Percentiles rank a stretch among this genome's conserved stretches.
phyloP scores from a whole-genome alignment of 805 yeast species.

The Candida silvicultrix region DNA sequence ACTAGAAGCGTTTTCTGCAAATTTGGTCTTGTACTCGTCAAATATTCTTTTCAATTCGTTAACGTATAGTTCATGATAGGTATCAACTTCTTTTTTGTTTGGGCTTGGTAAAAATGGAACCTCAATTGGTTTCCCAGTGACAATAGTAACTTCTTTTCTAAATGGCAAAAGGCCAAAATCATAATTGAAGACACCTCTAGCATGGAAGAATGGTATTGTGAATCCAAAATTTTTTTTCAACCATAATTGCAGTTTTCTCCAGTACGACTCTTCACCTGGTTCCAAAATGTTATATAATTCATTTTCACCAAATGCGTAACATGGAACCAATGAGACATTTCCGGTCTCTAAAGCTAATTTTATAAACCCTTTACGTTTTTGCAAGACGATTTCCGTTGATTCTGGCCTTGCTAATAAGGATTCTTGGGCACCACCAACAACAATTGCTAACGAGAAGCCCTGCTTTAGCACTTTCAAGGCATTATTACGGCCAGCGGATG shows the following conservation, averaged over 20 bases:
- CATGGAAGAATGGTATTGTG: slow-evolving; percentile 87
- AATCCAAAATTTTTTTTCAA: slow-evolving; percentile 69
- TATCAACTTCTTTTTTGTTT: slow-evolving; percentile 45
- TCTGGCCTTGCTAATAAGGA: slow-evolving; percentile 62
- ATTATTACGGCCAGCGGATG: slow-evolving; percentile 75
- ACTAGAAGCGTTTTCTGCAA: slow-evolving; percentile 11
- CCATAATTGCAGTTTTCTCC: slow-evolving; percentile 59
- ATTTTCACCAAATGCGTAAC: slow-evolving; percentile 87
- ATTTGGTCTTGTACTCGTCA: slow-evolving; percentile 57
- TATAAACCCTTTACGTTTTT: slow-evolving; percentile 82
- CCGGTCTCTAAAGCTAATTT: slow-evolving; percentile 79
- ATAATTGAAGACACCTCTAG: slow-evolving; percentile 87
- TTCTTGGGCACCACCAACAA: slow-evolving; percentile 95
- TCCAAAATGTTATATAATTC: slow-evolving; percentile 47
- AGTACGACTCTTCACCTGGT: slow-evolving; percentile 37
- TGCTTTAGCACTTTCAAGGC: slow-evolving; percentile 56
- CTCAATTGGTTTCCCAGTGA: slow-evolving; percentile 62
- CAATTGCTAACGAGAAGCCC: slow-evolving; percentile 77
- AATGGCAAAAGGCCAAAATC: slow-evolving; percentile 90
- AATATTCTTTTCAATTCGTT: slow-evolving; percentile 57
- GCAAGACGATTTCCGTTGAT: slow-evolving; percentile 58
- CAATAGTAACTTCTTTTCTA: slow-evolving; percentile 72
- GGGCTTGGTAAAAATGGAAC: slow-evolving; percentile 45
- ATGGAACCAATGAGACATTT: slow-evolving; percentile 77
- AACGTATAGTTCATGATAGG: slow-evolving; percentile 68